Percentiles rank a stretch among this genome's conserved stretches.
Evolutionary conservation across 345 rosid genomes (phyloP).

Genomic region (Hirschfeldia incana): DNA sequence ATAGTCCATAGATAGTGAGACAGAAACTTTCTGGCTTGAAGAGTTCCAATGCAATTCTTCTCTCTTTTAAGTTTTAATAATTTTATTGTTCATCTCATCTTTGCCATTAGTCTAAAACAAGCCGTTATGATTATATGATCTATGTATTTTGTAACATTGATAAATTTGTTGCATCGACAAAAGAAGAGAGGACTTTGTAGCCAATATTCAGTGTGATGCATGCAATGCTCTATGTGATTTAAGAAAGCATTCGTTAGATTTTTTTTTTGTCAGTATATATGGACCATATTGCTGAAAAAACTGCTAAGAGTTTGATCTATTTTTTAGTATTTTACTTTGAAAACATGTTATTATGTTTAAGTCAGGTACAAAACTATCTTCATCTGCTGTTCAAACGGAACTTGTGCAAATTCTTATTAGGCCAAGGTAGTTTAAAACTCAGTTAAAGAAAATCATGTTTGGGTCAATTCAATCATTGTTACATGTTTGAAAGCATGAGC

Average conservation of each 20-base stretch:
- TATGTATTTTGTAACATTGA: conserved; percentile 12
- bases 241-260: neutral
- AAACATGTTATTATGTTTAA: neutral
- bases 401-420: neutral
- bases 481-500: conserved; percentile 5
- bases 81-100: neutral
- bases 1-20: conserved; percentile 27
- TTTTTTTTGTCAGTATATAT: too few species aligned
- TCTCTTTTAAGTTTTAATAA: neutral
- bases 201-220: neutral
- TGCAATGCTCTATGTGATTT: neutral
- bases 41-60: neutral
- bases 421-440: neutral
- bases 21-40: conserved; percentile 24
- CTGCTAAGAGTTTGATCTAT: neutral
- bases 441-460: neutral
- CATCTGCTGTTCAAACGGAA: neutral
- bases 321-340: neutral
- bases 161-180: neutral
- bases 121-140: neutral
- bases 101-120: neutral
- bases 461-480: conserved; percentile 16
- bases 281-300: neutral
- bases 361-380: neutral
- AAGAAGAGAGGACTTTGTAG: neutral